Base-by-base conservation (phyloP, 2,329 filamentous ascomycete species). In the Aspergillus ruber region DNA sequence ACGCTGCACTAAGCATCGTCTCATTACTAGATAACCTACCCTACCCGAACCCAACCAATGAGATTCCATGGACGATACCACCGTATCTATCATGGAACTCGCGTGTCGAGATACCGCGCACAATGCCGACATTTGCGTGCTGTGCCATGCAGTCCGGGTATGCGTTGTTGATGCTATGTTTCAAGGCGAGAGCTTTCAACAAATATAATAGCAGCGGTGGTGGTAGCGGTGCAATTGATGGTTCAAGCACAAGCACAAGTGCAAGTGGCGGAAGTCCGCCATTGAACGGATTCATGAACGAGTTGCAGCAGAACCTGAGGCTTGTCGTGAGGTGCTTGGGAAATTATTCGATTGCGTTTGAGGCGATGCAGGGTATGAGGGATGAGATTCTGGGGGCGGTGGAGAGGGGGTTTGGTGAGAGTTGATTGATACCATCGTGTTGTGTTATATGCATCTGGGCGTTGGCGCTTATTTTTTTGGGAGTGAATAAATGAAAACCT, bases 81-180 rank as follows among this genome's bases (percentile, higher is more conserved):
- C 43, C 46, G 23, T 45, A 39, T 17, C 23, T 50, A 4, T 50
- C 48, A 6, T n/a, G 23, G 12, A 42, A 23, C 2, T 49, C 41
- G 10, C 42, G 44, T 17, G 40, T 41, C 27, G 49, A 55, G 15
- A 39, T 51, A 13, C 59, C 62, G 2, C 57, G 62, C 6, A 61
- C 56, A 7, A 59, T 64, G 53, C 60, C 61, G 0, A 54, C 55
- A 0, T 58, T 64, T 35, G 59, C 59, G n/a, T 63, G 55, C 48
- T 57, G 55, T 10, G 52, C 47, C 7, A 52, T 54, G 51, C 55
- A 57, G 52, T 48, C 62, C 12, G 53, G 59, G 17, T 65, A 63
- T 39, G 56, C 57, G 5, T 49, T 65, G 48, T 36, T 64, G 18
- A 65, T 63, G 57, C 45, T 63, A 9, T 58, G 53, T 43, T 44